phyloP scores from a whole-genome alignment of 148 eudicot species.

The Dysphania ambrosioides region DNA sequence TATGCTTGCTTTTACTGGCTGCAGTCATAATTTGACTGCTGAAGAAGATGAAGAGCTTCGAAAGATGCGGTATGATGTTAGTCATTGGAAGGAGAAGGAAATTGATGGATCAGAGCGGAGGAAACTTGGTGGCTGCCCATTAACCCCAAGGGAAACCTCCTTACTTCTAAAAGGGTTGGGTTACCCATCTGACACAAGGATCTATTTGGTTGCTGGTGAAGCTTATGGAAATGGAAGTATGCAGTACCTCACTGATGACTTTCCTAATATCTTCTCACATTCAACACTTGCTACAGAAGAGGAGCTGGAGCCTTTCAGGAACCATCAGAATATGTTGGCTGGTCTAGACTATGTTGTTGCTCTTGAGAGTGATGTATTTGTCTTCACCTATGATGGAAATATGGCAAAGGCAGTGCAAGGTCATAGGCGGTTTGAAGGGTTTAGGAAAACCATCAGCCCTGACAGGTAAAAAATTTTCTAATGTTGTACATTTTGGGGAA shows the following conservation, averaged over 20 bases:
- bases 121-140: constrained; percentile 85
- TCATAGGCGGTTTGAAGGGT: constrained; percentile 87
- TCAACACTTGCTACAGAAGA: constrained; percentile 63
- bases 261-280: constrained; percentile 82
- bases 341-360: constrained; percentile 92
- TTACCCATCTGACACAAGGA: constrained; percentile 68
- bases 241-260: constrained; percentile 59
- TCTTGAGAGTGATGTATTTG: constrained; percentile 78
- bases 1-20: constrained; percentile 99
- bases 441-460: constrained; percentile 83
- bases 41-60: constrained; percentile 89
- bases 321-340: constrained; percentile 96
- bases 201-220: constrained; percentile 94
- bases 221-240: constrained; percentile 93
- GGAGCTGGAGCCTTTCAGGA: constrained; percentile 67
- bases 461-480: constrained; percentile 57
- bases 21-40: constrained; percentile 78
- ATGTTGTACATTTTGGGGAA: background rate
- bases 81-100: constrained; percentile 98
- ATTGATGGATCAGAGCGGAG: constrained; percentile 81
- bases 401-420: constrained; percentile 99
- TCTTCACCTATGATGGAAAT: constrained; percentile 95
- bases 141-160: constrained; percentile 90
- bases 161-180: constrained; percentile 79
- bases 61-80: constrained; percentile 77